Base-by-base conservation (phyloP, 208 protist genomes). In the Phytomonas sp. region DNA sequence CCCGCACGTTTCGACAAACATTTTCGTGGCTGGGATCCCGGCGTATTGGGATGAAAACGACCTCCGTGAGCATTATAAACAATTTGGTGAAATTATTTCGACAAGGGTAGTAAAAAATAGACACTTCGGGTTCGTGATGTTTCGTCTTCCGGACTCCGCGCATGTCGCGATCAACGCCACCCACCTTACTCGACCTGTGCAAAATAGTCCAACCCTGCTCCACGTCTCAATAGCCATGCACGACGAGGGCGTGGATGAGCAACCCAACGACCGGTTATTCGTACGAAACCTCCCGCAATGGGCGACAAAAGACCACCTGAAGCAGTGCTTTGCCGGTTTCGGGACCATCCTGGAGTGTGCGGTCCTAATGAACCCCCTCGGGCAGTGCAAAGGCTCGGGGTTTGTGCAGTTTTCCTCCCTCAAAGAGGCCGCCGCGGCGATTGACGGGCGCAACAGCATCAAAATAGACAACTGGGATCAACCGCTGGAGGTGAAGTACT, bases 81-180 rank as follows among this genome's bases (percentile, higher is more conserved):
- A 83, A 59, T 96, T 87, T 72, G 91, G 91, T 23, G 86, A 93
- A 53, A 89, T 96, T 64, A 82, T 93, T 61, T 96, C 91, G 4
- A 85, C 82, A n/a, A 91, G 83, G 71, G 77, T 96, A 40, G 88
- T 96, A 9, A 76, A 74, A 43, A 85, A 82, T 67, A 72, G 86
- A 13, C 91, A 94, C 75, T 96, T 94, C 78, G 91, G 86, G 4
- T 96, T 96, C 75, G 91, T 94, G 63, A 94, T 94, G 91, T 96
- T 96, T 76, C 80, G 83, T 51, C 85, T 67, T 28, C 78, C 88
- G 4, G 87, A 92, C 23, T 78, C 83, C n/a, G 91, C 91, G 43
- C 86, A 93, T 71, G 84, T 83, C 3, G 91, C 91, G 26, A 96
- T 96, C 62, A 93, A 92, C 36, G 83, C 84, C 26, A 87, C 85